These are phyloP conservation scores for Diaporthe batatas DNA, from an alignment of 2,329 filamentous ascomycete species.

Conservation along the genomic window DNA sequence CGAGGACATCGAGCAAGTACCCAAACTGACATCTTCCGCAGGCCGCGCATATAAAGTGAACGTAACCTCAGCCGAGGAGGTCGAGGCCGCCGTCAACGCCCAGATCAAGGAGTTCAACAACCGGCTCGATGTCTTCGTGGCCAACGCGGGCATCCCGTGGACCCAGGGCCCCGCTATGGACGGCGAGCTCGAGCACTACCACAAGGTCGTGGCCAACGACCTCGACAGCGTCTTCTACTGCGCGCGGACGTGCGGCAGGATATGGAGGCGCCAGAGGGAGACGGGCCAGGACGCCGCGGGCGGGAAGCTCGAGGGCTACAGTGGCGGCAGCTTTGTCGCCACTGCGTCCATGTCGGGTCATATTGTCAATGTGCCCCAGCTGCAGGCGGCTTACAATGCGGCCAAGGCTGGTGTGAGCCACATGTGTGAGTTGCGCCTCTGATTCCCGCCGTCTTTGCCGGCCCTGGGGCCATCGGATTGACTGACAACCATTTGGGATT, in stretches of 20 bases:
- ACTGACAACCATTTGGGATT: neutral
- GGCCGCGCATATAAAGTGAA: slow-evolving; percentile 74
- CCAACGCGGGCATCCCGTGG: slow-evolving; percentile 84
- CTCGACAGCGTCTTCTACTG: slow-evolving; percentile 84
- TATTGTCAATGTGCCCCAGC: slow-evolving; percentile 78
- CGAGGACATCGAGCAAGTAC: too few relatives aligned
- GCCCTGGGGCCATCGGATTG: too few relatives aligned
- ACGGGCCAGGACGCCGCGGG: slow-evolving; percentile 75
- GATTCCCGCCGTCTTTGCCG: too few relatives aligned
- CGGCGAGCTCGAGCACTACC: slow-evolving; percentile 38
- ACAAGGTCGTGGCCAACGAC: slow-evolving; percentile 74
- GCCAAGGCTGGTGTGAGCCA: slow-evolving; percentile 74
- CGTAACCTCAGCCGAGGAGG: slow-evolving; percentile 65
- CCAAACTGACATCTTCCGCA: slow-evolving; percentile 45
- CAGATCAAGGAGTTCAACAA: slow-evolving; percentile 77
- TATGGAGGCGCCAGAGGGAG: slow-evolving; percentile 78
- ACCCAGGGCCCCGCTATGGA: slow-evolving; percentile 66
- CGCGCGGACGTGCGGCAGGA: slow-evolving; percentile 75
- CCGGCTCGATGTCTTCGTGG: slow-evolving; percentile 82
- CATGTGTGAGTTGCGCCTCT: slow-evolving; percentile 21
- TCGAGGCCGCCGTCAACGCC: slow-evolving; percentile 63
- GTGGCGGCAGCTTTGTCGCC: slow-evolving; percentile 73
- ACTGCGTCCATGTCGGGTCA: slow-evolving; percentile 78
- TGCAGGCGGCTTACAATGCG: slow-evolving; percentile 79
- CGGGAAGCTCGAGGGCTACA: slow-evolving; percentile 70